Evolutionary conservation across 495 filamentous ascomycete genomes (phyloP).

Genomic region (Penicillium longicatenatum): DNA sequence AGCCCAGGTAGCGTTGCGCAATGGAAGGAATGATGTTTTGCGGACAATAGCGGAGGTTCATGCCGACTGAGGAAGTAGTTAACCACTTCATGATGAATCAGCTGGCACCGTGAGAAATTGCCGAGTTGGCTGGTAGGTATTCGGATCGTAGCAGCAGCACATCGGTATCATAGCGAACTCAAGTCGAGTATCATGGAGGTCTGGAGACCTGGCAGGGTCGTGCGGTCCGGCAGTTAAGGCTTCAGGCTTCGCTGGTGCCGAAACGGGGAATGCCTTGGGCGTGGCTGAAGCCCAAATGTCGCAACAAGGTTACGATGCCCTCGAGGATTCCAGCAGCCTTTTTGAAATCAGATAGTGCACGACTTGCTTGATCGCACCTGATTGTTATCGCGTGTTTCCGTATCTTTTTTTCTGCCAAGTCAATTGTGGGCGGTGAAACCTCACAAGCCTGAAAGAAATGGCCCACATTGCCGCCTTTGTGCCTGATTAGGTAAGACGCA

Average conservation of each 20-base stretch:
- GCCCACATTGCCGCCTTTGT: constrained; percentile 22
- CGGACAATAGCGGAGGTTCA: constrained; percentile 28
- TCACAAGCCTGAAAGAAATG: constrained; percentile 4
- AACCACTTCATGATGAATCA: constrained; percentile 10
- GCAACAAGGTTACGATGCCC: no score
- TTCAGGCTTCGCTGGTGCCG: background rate
- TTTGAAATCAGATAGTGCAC: background rate
- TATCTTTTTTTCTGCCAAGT: constrained; percentile 10
- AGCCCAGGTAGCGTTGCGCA: constrained; percentile 34
- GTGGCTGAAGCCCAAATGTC: background rate
- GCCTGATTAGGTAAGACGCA: constrained; percentile 37
- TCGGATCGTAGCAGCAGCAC: constrained; percentile 5
- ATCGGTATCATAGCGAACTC: constrained; percentile 23
- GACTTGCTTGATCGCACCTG: background rate
- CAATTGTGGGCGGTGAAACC: constrained; percentile 1
- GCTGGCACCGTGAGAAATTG: background rate
- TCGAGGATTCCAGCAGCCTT: background rate
- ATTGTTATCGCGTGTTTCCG: background rate
- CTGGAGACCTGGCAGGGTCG: background rate
- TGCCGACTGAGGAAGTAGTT: constrained; percentile 14
- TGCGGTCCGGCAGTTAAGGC: background rate
- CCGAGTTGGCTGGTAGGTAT: background rate
- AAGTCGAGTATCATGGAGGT: background rate
- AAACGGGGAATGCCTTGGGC: background rate
- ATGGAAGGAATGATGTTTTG: constrained; percentile 28